Evolutionary conservation across 83 land plant species (phyloP).

Genomic region (Picea mariana): DNA sequence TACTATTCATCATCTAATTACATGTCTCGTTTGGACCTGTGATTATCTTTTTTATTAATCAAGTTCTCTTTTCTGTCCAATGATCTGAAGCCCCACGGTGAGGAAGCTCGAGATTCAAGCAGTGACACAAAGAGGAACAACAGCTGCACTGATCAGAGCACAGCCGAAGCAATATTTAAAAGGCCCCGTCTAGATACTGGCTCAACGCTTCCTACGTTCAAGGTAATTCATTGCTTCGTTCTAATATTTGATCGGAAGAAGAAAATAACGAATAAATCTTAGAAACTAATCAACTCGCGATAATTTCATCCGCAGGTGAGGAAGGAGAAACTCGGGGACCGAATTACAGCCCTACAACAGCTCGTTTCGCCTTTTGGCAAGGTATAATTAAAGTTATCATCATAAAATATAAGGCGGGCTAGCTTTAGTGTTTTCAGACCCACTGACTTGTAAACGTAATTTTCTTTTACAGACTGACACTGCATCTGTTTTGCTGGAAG

Average conservation of each 20-base stretch:
- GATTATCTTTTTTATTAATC: too few relatives aligned
- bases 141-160: slow-evolving; percentile 7
- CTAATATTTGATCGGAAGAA: too few relatives aligned
- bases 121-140: background rate
- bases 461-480: slow-evolving; percentile 61
- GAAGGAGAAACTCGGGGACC: slow-evolving; percentile 28
- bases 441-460: too few relatives aligned
- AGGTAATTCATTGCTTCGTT: background rate
- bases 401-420: too few relatives aligned
- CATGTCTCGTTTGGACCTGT: too few relatives aligned
- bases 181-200: slow-evolving; percentile 5
- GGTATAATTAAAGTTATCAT: slow-evolving; percentile 11
- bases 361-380: slow-evolving; percentile 31
- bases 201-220: slow-evolving; percentile 1
- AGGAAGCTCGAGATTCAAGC: slow-evolving; percentile 9
- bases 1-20: too few relatives aligned
- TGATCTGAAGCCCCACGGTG: background rate
- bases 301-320: slow-evolving; percentile 15
- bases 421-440: too few relatives aligned
- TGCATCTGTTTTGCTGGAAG: slow-evolving; percentile 79
- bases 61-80: too few relatives aligned
- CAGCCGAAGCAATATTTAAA: background rate
- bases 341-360: slow-evolving; percentile 25
- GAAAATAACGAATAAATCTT: too few relatives aligned
- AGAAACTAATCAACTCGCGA: too few relatives aligned